phyloP scores from a whole-genome alignment of 2,329 filamentous ascomycete genomes.

The Rhynchosporium graminicola region DNA sequence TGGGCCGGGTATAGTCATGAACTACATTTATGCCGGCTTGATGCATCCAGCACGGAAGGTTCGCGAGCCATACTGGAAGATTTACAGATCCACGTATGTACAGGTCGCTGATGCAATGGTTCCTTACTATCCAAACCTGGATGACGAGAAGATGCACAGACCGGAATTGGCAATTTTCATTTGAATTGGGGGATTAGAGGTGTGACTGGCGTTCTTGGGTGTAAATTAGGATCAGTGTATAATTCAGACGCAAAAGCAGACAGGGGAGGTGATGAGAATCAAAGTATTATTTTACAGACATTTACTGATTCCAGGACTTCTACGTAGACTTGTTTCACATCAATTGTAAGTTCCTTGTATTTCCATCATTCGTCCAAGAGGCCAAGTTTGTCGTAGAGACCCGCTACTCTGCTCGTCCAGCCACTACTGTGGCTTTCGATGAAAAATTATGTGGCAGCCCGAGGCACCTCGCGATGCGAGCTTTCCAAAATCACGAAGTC shows the following conservation, averaged over 20 bases:
- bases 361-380: neutral
- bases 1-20: constrained; percentile 89
- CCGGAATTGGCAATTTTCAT: constrained; percentile 82
- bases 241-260: constrained; percentile 1
- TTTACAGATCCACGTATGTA: constrained; percentile 97
- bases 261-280: constrained; percentile 18
- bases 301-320: constrained; percentile 9
- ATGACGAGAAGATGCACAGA: constrained; percentile 76
- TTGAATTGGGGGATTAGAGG: constrained; percentile 45
- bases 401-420: neutral
- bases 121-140: constrained; percentile 88
- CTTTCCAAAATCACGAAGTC: too few species aligned
- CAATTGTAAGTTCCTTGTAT: neutral
- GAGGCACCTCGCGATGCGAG: too few species aligned
- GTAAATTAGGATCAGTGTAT: constrained; percentile 18
- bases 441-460: too few species aligned
- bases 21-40: constrained; percentile 96
- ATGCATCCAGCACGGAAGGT: constrained; percentile 98
- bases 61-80: constrained; percentile 88
- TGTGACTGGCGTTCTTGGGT: constrained; percentile 9
- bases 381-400: neutral
- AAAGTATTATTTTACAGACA: constrained; percentile 7
- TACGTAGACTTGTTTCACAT: neutral
- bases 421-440: neutral
- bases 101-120: constrained; percentile 93